These are phyloP conservation scores for Nicotiana sylvestris DNA, from an alignment of 257 asterid genomes.

Conservation along the genomic window DNA sequence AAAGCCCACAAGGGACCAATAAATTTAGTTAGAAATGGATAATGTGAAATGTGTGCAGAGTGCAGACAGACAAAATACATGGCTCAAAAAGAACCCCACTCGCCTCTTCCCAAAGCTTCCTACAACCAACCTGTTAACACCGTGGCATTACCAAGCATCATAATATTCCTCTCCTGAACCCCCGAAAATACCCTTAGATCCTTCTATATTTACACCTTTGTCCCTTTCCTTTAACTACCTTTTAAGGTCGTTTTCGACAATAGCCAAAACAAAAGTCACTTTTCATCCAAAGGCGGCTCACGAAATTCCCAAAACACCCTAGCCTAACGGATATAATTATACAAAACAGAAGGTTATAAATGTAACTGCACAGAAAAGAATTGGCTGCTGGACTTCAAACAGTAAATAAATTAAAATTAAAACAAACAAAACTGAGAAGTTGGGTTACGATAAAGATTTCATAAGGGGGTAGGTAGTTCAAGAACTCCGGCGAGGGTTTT, in stretches of 20 bases:
- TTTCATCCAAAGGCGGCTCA: slow-evolving; percentile 45
- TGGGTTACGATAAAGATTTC: background rate
- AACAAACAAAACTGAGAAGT: background rate
- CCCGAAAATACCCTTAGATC: slow-evolving; percentile 18
- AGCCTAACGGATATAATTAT: slow-evolving; percentile 30
- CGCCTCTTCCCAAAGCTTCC: background rate
- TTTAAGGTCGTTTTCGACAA: slow-evolving; percentile 43
- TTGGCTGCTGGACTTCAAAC: slow-evolving; percentile 11
- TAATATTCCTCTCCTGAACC: slow-evolving; percentile 8
- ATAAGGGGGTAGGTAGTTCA: background rate
- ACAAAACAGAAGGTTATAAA: background rate
- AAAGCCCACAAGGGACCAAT: background rate
- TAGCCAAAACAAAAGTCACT: background rate
- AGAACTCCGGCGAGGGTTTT: slow-evolving; percentile 10
- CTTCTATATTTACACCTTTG: background rate
- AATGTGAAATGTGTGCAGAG: background rate
- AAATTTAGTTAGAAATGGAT: background rate
- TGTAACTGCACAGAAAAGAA: background rate
- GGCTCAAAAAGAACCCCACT: background rate
- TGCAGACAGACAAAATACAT: background rate
- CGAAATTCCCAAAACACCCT: slow-evolving; percentile 39
- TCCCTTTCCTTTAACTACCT: background rate
- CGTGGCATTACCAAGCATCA: slow-evolving; percentile 50
- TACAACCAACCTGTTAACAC: slow-evolving; percentile 26
- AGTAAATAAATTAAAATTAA: slow-evolving; percentile 7